Evolutionary conservation across 2,329 filamentous ascomycete genomes (phyloP).

Genomic region (Pseudocercospora eumusae): DNA sequence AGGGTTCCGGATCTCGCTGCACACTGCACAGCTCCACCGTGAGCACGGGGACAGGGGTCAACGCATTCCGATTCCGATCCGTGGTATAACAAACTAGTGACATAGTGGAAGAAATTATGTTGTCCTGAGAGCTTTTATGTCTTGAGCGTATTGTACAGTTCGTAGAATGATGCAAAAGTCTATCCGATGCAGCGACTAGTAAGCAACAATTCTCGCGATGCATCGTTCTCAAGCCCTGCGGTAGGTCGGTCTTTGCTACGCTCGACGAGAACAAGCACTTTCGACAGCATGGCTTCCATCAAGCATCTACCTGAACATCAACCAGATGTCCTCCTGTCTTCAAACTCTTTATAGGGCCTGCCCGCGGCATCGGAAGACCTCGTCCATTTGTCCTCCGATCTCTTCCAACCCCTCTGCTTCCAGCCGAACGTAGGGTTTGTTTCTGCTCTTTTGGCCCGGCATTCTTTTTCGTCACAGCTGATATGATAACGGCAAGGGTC

Average conservation of each 20-base stretch:
- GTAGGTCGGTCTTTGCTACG: too few species aligned
- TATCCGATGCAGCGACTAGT: neutral
- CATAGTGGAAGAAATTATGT: neutral
- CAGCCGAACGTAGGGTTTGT: neutral
- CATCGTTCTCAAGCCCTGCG: too few species aligned
- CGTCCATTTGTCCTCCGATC: neutral
- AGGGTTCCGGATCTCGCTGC: conserved; percentile 5
- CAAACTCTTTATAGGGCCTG: neutral
- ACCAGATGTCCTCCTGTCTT: neutral
- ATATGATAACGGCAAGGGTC: neutral
- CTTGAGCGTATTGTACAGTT: neutral
- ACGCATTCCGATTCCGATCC: neutral
- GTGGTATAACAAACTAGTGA: neutral
- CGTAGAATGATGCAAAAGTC: neutral
- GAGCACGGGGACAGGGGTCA: conserved; percentile 4
- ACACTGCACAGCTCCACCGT: conserved; percentile 3
- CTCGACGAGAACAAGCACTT: too few species aligned
- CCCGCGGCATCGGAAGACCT: neutral
- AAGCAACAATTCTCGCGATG: too few species aligned
- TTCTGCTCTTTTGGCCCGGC: neutral
- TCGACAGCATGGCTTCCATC: neutral
- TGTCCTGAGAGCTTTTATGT: neutral
- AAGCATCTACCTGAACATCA: neutral
- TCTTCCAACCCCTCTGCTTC: neutral
- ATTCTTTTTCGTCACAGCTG: neutral